phyloP scores from a whole-genome alignment of 768 basidiomycete genomes.

The Russula sp. region DNA sequence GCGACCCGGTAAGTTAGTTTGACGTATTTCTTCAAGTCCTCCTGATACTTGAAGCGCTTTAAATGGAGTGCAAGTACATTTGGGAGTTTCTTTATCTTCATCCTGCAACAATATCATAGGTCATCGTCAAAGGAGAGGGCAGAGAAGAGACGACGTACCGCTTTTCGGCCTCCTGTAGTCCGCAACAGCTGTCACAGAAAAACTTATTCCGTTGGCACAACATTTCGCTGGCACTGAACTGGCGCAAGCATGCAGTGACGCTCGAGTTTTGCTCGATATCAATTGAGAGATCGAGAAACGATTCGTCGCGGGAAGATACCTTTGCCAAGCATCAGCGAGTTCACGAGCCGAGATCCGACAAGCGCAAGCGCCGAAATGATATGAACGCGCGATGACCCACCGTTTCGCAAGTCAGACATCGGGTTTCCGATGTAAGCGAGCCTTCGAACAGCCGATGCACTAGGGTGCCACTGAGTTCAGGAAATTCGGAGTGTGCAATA shows the following conservation, averaged over 20 bases:
- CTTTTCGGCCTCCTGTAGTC: conserved; percentile 97
- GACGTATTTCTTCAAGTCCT: conserved; percentile 80
- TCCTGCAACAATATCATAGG: conserved; percentile 47
- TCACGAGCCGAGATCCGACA: conserved; percentile 33
- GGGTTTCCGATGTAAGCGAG: conserved; percentile 90
- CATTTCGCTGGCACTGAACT: conserved; percentile 98
- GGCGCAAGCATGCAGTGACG: conserved; percentile 90
- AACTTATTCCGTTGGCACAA: too few species aligned
- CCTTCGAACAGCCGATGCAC: conserved; percentile 95
- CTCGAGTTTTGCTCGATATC: conserved; percentile 99
- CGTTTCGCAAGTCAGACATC: conserved; percentile 96
- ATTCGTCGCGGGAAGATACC: conserved; percentile 76
- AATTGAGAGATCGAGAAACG: conserved; percentile 96
- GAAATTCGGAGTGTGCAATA: too few species aligned
- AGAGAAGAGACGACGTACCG: conserved; percentile 50
- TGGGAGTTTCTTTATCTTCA: conserved; percentile 97
- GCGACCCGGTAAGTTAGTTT: conserved; percentile 95
- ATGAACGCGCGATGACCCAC: conserved; percentile 52
- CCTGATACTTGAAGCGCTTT: conserved; percentile 99
- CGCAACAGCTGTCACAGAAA: too few species aligned
- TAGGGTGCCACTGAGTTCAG: too few species aligned
- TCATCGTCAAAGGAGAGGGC: conserved; percentile 5
- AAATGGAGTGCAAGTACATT: too few species aligned
- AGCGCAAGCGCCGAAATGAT: conserved; percentile 15
- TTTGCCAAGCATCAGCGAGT: conserved; percentile 18